Conservation (phyloP, 2,329 filamentous ascomycete species). For the Thyridium curvatum region DNA sequence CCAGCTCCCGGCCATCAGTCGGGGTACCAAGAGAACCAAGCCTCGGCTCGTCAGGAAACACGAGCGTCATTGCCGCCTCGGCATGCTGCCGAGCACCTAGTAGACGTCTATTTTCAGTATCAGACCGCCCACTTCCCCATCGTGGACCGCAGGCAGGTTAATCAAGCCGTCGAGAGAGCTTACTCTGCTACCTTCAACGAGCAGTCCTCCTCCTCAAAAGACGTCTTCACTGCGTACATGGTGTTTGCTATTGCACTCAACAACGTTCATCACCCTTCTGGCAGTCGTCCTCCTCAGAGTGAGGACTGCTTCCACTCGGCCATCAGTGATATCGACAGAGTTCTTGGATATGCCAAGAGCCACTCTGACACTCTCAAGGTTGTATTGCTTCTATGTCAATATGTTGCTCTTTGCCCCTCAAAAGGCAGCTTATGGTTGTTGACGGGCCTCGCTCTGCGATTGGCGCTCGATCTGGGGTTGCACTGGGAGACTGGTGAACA, state of each 20-base stretch:
- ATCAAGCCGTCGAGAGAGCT: constrained; percentile 16
- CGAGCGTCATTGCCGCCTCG: constrained; percentile 20
- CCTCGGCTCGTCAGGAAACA: constrained; percentile 2
- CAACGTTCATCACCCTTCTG: constrained; percentile 15
- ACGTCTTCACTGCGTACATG: constrained; percentile 24
- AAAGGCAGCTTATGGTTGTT: constrained; percentile 24
- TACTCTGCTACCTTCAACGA: constrained; percentile 10
- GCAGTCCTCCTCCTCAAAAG: constrained; percentile 9
- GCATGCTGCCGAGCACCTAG: constrained; percentile 21
- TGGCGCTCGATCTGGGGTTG: constrained; percentile 22
- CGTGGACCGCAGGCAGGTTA: constrained; percentile 16
- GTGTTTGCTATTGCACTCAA: constrained; percentile 23
- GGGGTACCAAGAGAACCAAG: not conserved
- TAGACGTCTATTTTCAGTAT: constrained; percentile 24
- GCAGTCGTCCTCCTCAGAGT: constrained; percentile 17
- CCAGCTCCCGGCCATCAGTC: not conserved
- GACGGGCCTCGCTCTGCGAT: constrained; percentile 20
- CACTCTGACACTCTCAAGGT: constrained; percentile 21
- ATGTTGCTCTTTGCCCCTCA: constrained; percentile 20
- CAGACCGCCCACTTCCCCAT: constrained; percentile 24
- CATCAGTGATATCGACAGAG: constrained; percentile 18
- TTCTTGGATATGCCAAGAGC: constrained; percentile 20
- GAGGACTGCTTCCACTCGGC: constrained; percentile 26
- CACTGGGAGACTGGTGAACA: constrained; percentile 21
- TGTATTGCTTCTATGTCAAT: constrained; percentile 22